Evolutionary conservation across 2,329 filamentous ascomycete species (phyloP), one percentile per base, ranked within the genome.

Genomic region (Exophiala dermatitidis): DNA sequence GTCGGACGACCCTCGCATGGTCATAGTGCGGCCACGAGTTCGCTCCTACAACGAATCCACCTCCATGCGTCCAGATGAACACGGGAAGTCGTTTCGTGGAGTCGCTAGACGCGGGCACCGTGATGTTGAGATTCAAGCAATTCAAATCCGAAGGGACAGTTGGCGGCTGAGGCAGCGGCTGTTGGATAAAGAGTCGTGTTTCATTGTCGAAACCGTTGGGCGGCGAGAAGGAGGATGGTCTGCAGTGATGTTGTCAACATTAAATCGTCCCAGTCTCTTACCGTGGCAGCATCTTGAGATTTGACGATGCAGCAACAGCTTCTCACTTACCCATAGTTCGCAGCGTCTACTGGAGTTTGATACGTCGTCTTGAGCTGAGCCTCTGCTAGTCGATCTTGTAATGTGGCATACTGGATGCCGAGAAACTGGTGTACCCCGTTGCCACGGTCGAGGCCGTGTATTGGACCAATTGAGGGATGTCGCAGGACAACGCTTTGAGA

Each of bases 51-150:
- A 80, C 77, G 76, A 78, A 82, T 3, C 78, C 79, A 0, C 79
- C 79, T 3, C 79, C 79, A 59, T 82, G 79, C 58, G 74, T 78
- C 64, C 79, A 83, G 2, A 82, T 60, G 63, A 77, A 73, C 5
- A 77, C 71, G 1, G 79, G 79, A 19, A 19, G 19, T 19, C 19
- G 19, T 19, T 19, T 19, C 19, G 19, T 19, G 19, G 19, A 19
- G 19, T 19, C 19, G 19, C 19, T 19, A 19, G 19, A 19, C 19
- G 19, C 19, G 19, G 33, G 33, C 33, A 36, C 33, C 33, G 74
- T 73, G 45, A 81, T 73, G 54, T 79, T 79, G 12, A 80, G 64
- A 46, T 77, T 78, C 28, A 81, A 64, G 32, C 77, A 73, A 46
- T 79, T 72, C 2, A 71, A 58, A 26, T 77, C 77, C 7, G 74